These are phyloP conservation scores for Tetramitus jugosus DNA, from an alignment of 208 protist species.

Conservation along the genomic window DNA sequence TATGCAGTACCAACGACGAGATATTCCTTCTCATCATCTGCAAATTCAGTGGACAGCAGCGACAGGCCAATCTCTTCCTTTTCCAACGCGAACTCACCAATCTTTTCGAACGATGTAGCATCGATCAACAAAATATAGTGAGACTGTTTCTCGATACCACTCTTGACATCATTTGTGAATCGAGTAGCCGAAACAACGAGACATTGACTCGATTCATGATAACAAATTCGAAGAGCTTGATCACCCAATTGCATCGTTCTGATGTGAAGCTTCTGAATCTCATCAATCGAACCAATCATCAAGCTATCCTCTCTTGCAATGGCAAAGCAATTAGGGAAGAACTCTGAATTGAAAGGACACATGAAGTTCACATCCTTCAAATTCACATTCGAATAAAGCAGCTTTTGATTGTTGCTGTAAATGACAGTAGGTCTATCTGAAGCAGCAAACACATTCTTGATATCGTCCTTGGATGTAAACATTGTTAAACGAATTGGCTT, in stretches of 20 bases:
- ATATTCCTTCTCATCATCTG: constrained; percentile 21
- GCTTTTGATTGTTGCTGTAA: constrained; percentile 25
- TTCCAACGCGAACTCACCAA: background rate
- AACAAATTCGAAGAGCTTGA: constrained; percentile 21
- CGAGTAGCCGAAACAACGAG: background rate
- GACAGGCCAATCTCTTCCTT: background rate
- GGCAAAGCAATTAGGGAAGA: background rate
- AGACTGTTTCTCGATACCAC: background rate
- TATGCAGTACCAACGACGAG: constrained; percentile 28
- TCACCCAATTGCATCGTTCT: constrained; percentile 20
- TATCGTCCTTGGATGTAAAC: background rate
- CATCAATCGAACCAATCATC: constrained; percentile 26
- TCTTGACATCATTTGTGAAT: background rate
- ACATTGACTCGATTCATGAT: background rate
- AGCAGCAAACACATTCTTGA: constrained; percentile 24
- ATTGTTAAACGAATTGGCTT: constrained; percentile 18
- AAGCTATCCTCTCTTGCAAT: constrained; percentile 11
- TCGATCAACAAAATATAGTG: background rate
- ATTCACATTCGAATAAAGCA: constrained; percentile 31
- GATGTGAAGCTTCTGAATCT: constrained; percentile 36
- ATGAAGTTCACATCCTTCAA: background rate
- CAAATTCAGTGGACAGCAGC: background rate
- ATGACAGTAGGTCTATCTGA: constrained; percentile 33
- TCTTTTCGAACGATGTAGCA: background rate
- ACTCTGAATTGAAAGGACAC: constrained; percentile 6